Evolutionary conservation across 2,329 filamentous ascomycete species (phyloP).

Genomic region (Hypoxylon sp.): DNA sequence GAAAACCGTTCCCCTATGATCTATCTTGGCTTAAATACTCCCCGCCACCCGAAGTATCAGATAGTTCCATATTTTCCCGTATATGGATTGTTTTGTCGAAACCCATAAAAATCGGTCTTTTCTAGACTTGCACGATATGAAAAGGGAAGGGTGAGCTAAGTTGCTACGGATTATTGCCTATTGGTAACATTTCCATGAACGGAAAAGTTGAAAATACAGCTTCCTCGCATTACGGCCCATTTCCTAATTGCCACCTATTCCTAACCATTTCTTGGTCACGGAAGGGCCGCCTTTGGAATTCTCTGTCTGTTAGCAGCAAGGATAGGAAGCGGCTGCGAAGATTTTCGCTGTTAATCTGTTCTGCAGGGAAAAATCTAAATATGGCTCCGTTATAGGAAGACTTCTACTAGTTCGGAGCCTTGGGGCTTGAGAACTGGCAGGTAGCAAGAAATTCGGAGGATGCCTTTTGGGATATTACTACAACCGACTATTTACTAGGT

Average conservation of each 20-base stretch:
- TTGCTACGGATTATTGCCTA: slow-evolving; percentile 12
- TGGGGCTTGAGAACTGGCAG: not conserved
- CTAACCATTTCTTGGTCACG: not conserved
- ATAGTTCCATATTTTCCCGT: slow-evolving; percentile 34
- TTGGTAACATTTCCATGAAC: slow-evolving; percentile 17
- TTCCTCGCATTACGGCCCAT: slow-evolving; percentile 11
- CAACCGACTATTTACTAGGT: slow-evolving; percentile 6
- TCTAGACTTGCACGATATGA: slow-evolving; percentile 9
- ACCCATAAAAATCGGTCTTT: slow-evolving; percentile 11
- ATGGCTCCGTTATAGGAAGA: slow-evolving; percentile 4
- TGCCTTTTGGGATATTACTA: not conserved
- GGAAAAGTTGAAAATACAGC: slow-evolving; percentile 1
- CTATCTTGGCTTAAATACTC: slow-evolving; percentile 19
- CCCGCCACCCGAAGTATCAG: slow-evolving; percentile 25
- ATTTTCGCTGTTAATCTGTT: slow-evolving; percentile 16
- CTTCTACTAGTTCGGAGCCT: slow-evolving; percentile 8
- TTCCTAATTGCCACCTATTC: slow-evolving; percentile 3
- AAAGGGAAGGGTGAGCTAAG: slow-evolving; percentile 15
- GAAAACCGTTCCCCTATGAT: slow-evolving; percentile 10
- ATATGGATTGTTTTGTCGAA: slow-evolving; percentile 23
- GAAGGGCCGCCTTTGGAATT: not conserved
- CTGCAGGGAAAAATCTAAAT: slow-evolving; percentile 9
- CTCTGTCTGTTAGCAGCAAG: slow-evolving; percentile 1
- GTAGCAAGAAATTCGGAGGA: slow-evolving; percentile 7
- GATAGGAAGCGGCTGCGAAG: not conserved